A percentile compares a stretch with the other conserved stretches of the same genome.
Conservation (phyloP, 2,329 filamentous ascomycete species). For the Pezicula carpinea region DNA sequence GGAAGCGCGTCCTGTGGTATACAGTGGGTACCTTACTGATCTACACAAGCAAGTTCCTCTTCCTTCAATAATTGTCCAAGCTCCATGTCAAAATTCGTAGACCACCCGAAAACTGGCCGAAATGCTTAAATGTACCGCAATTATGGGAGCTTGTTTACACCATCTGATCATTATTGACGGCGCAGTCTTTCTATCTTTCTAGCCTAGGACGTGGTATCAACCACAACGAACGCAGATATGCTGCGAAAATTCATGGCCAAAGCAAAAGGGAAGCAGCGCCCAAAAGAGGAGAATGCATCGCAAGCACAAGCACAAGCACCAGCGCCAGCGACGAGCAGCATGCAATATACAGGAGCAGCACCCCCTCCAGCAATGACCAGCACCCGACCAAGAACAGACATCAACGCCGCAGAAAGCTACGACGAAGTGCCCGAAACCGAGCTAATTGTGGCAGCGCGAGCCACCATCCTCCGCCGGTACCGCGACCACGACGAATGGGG, state of each 20-base stretch:
- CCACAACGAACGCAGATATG: not conserved
- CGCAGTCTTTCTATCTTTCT: not conserved
- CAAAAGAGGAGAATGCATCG: not conserved
- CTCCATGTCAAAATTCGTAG: too few species aligned
- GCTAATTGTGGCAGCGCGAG: not conserved
- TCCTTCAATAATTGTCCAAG: too few species aligned
- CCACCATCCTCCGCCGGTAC: not conserved
- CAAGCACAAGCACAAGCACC: not conserved
- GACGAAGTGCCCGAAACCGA: slow-evolving; percentile 1
- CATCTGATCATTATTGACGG: too few species aligned
- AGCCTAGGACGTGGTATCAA: not conserved
- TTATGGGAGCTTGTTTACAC: too few species aligned
- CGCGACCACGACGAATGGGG: slow-evolving; percentile 1
- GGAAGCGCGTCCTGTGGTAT: too few species aligned
- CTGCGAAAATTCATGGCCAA: not conserved
- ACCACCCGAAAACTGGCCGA: too few species aligned
- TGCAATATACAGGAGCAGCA: not conserved
- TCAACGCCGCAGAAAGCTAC: slow-evolving; percentile 1
- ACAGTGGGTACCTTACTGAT: too few species aligned
- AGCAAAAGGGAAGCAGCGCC: not conserved
- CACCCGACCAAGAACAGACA: not conserved
- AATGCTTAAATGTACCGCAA: too few species aligned
- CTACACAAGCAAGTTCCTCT: too few species aligned
- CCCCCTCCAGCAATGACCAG: not conserved
- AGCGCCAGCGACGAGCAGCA: not conserved